phyloP scores from a whole-genome alignment of 257 asterid species.

The Solanum bulbocastanum region DNA sequence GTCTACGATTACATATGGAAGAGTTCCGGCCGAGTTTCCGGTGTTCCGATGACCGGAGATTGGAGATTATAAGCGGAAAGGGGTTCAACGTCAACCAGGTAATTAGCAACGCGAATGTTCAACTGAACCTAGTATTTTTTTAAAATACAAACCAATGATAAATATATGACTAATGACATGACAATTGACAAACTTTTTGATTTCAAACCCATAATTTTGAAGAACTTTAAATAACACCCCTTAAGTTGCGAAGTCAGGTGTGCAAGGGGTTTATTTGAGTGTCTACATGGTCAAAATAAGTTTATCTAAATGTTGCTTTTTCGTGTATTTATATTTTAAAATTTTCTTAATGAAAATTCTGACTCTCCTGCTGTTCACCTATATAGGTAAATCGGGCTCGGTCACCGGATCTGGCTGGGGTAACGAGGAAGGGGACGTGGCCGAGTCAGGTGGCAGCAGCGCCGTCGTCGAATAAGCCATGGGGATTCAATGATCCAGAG shows the following conservation, averaged over 20 bases:
- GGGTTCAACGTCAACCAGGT: slow-evolving; percentile 1
- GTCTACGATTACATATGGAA: background rate
- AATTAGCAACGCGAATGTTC: background rate
- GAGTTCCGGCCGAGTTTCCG: slow-evolving; percentile 41
- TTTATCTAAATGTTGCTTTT: background rate
- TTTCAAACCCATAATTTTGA: background rate
- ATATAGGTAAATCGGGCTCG: background rate
- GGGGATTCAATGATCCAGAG: slow-evolving; percentile 62
- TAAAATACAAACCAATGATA: background rate
- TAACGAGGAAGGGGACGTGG: background rate
- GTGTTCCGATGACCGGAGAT: slow-evolving; percentile 33
- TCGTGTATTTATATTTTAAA: background rate
- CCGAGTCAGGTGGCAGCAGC: slow-evolving; percentile 15
- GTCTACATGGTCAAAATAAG: background rate
- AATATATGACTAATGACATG: background rate
- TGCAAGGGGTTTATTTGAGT: background rate
- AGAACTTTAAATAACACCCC: background rate
- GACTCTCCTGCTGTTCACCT: background rate
- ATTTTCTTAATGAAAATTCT: background rate
- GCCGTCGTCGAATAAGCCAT: slow-evolving; percentile 27
- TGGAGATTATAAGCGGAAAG: slow-evolving; percentile 39
- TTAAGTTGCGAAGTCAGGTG: background rate
- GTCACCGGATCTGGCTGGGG: slow-evolving; percentile 17
- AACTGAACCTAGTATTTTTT: background rate
- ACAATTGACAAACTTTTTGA: background rate